Evolutionary conservation across 2,329 filamentous ascomycete species (phyloP), one percentile per base, ranked within the genome.

Genomic region (Neophaeococcomyces aloes): DNA sequence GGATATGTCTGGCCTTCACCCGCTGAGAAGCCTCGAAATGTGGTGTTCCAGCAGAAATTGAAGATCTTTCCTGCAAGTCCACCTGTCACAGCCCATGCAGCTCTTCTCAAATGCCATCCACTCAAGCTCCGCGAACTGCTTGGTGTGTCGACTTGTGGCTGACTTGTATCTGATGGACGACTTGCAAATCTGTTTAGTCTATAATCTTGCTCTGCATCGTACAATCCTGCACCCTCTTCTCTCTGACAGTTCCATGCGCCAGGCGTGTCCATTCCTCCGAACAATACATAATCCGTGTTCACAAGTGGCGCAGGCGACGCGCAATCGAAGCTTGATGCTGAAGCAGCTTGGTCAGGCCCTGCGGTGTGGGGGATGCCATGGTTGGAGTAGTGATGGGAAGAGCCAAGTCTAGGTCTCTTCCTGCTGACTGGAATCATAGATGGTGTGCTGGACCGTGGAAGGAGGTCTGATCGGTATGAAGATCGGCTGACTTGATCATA

Each of bases 11-110:
- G 71, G 7, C 88, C 89, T 2, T 83, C 86, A 6, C 88, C 89
- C 10, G 88, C 86, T 49, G 88, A 80, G 61, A 95, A 95, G 0
- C 88, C 88, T 43, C 75, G 74, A 57, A 95, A 93, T 3, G 68
- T 61, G 7, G 74, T 77, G 0, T 68, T 66, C 60, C 70, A 84
- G 66, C 88, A 94, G 56, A 94, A 91, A 53, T 87, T 76, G 75
- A 86, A 87, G 0, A 94, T 78, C 56, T 81, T 89, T 14, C 85
- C 83, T 7, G 60, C 59, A n/a, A 61, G 52, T 2, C 56, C 56
- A 19, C 56, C 65, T 2, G 69, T 65, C 4, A 64, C 59, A 25
- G 61, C 63, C 36, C 68, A 61, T 5, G 69, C 62, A 1, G 65
- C 56, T 27, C 57, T 62, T 21, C 65, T 60, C 7, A 44, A 10